Base-by-base conservation (phyloP, 2,329 filamentous ascomycete species). In the Fusarium dimerum region DNA sequence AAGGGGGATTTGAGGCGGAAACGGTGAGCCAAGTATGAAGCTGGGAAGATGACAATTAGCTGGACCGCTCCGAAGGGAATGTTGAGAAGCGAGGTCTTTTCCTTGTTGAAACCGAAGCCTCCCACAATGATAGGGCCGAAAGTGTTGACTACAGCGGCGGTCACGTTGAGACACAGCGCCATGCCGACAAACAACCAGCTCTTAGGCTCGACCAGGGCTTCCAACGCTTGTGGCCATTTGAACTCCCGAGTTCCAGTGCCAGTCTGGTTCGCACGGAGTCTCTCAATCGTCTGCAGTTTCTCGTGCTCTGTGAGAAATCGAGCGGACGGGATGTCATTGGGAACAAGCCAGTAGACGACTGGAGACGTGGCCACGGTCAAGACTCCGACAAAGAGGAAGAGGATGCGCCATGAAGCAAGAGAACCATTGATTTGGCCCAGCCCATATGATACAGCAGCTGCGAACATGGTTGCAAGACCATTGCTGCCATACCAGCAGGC, bases 261-360 rank as follows among this genome's bases (percentile, higher is more conserved):
- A 54, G 89, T 89, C 66, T 90, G 84, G 61, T 93, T 93, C 18
- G 84, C 78, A 0, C 88, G 78, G 6, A 93, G 82, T 0, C 89
- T 79, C 57, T 90, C 89, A 26, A 92, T 75, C 0, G 86, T 87
- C 40, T 90, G 77, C 0, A 84, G 67, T 12, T 84, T 83, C 59
- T 93, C 89, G 43, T 83, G 77, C 47, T 86, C 80, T 8, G 75
- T 87, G 26, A 94, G 63, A 51, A 81, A 83, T 13, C 79, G 74
- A 0, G 79, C 79, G 0, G 79, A 78, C 0, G 76, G 66, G 16
- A 86, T 78, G 56, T 85, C 82, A 63, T 81, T 80, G 65, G 86
- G 82, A 2, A 89, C 75, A 43, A 75, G 75, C 73, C 75, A 82
- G 68, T 84, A 88, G 1, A 85, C 72, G 11, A 87, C 57, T 0